phyloP scores from a whole-genome alignment of 305 asterid genomes.

The Fraxinus floribunda region DNA sequence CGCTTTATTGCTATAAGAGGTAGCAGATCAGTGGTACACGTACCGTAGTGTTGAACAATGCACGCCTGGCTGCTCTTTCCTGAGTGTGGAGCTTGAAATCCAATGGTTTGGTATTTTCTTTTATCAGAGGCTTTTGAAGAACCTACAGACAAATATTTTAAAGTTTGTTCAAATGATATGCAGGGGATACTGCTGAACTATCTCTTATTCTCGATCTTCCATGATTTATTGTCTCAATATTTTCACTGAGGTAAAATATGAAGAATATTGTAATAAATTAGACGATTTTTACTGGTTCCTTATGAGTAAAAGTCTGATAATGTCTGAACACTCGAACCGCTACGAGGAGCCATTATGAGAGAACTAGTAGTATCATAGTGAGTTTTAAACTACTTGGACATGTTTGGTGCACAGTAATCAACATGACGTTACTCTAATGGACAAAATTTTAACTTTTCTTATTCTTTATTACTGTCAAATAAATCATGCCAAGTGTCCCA shows the following conservation, averaged over 20 bases:
- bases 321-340: background rate
- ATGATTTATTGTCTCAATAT: background rate
- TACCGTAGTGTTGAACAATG: constrained; percentile 63
- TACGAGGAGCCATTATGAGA: background rate
- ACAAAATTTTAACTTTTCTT: constrained; percentile 1
- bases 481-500: background rate
- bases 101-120: constrained; percentile 58
- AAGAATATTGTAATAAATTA: background rate
- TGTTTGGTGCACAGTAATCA: background rate
- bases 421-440: background rate
- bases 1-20: background rate
- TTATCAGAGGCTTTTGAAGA: constrained; percentile 36
- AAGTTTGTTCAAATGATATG: background rate
- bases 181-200: background rate
- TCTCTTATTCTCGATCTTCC: background rate
- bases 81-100: constrained; percentile 76
- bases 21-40: constrained; percentile 18
- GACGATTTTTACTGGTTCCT: background rate
- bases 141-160: constrained; percentile 20
- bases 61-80: constrained; percentile 75
- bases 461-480: background rate
- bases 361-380: background rate
- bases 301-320: background rate
- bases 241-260: background rate
- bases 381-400: background rate